phyloP scores from a whole-genome alignment of 495 filamentous ascomycete species.

The Xylaria longipes region DNA sequence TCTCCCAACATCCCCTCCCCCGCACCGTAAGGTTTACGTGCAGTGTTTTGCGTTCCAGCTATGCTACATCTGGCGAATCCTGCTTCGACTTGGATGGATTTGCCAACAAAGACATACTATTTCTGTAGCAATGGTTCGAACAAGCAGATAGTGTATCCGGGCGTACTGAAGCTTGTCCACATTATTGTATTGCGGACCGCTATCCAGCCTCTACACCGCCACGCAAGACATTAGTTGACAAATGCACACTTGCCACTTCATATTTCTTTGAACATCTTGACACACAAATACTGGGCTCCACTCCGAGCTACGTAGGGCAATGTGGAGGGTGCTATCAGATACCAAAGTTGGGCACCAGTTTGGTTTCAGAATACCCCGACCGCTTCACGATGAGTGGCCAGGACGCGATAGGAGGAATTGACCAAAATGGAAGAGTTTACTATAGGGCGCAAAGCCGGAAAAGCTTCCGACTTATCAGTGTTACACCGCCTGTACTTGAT shows the following conservation, averaged over 20 bases:
- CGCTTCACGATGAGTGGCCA: constrained; percentile 36
- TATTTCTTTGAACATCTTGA: constrained; percentile 32
- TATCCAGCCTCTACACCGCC: constrained; percentile 27
- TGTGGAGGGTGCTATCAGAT: constrained; percentile 38
- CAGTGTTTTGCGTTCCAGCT: neutral
- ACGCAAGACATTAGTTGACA: constrained; percentile 39
- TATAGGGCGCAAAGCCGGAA: constrained; percentile 31
- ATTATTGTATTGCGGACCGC: neutral
- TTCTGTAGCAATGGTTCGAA: constrained; percentile 15
- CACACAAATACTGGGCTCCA: constrained; percentile 36
- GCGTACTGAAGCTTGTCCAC: constrained; percentile 14
- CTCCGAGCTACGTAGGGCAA: constrained; percentile 38
- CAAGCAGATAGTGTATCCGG: constrained; percentile 6
- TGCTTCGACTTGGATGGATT: constrained; percentile 4
- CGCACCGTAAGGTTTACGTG: constrained; percentile 10
- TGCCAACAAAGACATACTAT: constrained; percentile 25
- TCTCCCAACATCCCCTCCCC: constrained; percentile 2
- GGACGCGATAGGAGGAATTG: constrained; percentile 34
- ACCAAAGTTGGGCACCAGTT: constrained; percentile 39
- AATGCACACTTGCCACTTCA: constrained; percentile 33
- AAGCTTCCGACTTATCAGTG: constrained; percentile 34
- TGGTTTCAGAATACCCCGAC: constrained; percentile 40
- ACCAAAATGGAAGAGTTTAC: constrained; percentile 26
- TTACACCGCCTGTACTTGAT: constrained; percentile 40
- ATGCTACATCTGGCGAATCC: constrained; percentile 1